Percentiles rank a stretch among this genome's conserved stretches.
Evolutionary conservation across 2,329 filamentous ascomycete genomes (phyloP).

Genomic region (Pseudogymnoascus sp.): DNA sequence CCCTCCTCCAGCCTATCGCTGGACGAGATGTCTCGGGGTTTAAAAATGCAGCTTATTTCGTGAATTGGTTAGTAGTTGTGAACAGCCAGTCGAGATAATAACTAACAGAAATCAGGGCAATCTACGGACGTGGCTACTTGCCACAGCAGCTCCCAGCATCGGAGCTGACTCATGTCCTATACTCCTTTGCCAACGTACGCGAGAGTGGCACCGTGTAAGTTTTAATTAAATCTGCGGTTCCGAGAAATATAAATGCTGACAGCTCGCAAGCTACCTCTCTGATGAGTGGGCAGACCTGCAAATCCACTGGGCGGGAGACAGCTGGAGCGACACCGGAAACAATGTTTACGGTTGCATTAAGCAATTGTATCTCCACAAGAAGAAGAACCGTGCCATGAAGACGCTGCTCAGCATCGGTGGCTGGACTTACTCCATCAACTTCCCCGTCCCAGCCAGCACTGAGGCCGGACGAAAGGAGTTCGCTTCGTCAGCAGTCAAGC

Average conservation of each 20-base stretch:
- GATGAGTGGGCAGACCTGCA: constrained; percentile 63
- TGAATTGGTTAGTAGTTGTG: constrained; percentile 30
- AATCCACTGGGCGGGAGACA: constrained; percentile 64
- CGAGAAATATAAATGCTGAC: constrained; percentile 12
- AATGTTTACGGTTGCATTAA: constrained; percentile 75
- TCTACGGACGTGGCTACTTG: constrained; percentile 65
- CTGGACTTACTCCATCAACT: constrained; percentile 74
- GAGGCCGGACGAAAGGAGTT: constrained; percentile 54
- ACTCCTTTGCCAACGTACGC: constrained; percentile 69
- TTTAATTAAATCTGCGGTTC: constrained; percentile 42
- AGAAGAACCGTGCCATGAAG: constrained; percentile 68
- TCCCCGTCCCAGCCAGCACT: constrained; percentile 58
- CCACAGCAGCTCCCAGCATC: constrained; percentile 60
- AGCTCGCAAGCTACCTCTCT: constrained; percentile 43
- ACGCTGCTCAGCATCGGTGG: constrained; percentile 71
- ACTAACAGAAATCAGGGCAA: constrained; percentile 40
- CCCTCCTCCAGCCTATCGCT: background rate
- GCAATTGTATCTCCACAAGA: constrained; percentile 67
- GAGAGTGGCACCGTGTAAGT: constrained; percentile 62
- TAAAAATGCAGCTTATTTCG: constrained; percentile 19
- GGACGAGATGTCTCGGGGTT: constrained; percentile 9
- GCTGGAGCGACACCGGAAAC: constrained; percentile 53
- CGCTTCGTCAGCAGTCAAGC: constrained; percentile 55
- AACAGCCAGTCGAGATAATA: background rate
- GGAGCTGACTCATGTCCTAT: constrained; percentile 70